phyloP scores from a whole-genome alignment of 768 basidiomycete genomes.

The Russula foetens region DNA sequence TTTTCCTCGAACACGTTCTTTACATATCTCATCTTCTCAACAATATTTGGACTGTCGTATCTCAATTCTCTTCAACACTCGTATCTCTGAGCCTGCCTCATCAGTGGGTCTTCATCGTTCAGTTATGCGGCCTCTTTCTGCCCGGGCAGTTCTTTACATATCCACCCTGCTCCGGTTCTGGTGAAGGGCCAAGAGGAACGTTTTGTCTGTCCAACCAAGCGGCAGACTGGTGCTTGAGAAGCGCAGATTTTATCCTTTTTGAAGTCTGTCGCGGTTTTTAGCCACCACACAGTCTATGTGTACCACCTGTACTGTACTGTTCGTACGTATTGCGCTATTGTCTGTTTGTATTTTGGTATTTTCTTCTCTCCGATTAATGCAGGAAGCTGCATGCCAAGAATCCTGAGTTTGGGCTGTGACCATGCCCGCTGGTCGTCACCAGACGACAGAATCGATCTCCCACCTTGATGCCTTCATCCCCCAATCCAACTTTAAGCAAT shows the following conservation, averaged over 20 bases:
- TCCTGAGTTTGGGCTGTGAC: neutral
- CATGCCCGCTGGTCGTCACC: neutral
- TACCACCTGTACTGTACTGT: neutral
- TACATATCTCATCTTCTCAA: neutral
- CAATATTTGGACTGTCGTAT: neutral
- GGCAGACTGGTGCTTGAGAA: slow-evolving; percentile 21
- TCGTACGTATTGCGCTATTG: neutral
- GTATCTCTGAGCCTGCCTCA: neutral
- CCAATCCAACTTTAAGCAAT: neutral
- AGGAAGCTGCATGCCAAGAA: neutral
- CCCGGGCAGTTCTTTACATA: slow-evolving; percentile 20
- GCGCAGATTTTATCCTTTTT: slow-evolving; percentile 3
- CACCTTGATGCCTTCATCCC: too few species aligned
- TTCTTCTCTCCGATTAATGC: neutral
- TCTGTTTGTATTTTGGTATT: neutral
- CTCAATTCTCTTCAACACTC: neutral
- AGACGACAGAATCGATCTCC: too few species aligned
- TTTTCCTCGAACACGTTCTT: too few species aligned
- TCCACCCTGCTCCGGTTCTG: slow-evolving; percentile 24
- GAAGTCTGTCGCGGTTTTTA: slow-evolving; percentile 17
- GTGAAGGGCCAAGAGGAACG: slow-evolving; percentile 20
- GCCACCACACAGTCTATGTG: slow-evolving; percentile 10
- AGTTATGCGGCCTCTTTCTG: slow-evolving; percentile 21
- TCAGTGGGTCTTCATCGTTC: neutral
- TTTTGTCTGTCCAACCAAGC: slow-evolving; percentile 13